A percentile compares a stretch with the other conserved stretches of the same genome.
Evolutionary conservation across 2,329 filamentous ascomycete species (phyloP).

Genomic region (Phialemoniopsis sp.): DNA sequence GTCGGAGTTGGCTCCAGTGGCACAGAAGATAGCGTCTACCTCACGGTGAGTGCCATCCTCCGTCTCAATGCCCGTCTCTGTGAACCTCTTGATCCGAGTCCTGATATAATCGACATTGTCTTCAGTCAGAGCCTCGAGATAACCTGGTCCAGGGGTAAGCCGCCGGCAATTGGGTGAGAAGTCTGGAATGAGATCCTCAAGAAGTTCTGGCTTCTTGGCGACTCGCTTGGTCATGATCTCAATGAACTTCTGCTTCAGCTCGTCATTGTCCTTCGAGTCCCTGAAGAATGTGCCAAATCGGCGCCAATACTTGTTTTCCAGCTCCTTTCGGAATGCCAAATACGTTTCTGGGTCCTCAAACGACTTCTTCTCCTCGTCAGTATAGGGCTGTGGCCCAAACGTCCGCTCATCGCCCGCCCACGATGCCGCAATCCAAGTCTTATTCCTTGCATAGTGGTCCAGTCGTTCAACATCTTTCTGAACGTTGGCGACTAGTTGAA

Average conservation of each 20-base stretch:
- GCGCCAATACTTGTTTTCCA: constrained; percentile 60
- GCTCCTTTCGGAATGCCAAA: constrained; percentile 50
- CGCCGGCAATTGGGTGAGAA: constrained; percentile 63
- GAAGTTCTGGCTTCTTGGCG: constrained; percentile 48
- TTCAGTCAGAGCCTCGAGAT: constrained; percentile 59
- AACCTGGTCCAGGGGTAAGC: constrained; percentile 62
- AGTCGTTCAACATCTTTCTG: constrained; percentile 44
- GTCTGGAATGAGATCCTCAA: constrained; percentile 53
- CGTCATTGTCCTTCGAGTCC: constrained; percentile 42
- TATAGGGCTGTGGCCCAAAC: constrained; percentile 50
- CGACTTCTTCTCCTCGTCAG: constrained; percentile 45
- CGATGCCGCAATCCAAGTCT: constrained; percentile 64
- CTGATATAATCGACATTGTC: constrained; percentile 60
- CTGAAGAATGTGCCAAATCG: constrained; percentile 51
- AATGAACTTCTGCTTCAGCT: constrained; percentile 39
- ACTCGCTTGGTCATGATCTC: constrained; percentile 51
- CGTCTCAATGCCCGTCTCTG: constrained; percentile 54
- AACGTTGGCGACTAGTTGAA: constrained; percentile 51
- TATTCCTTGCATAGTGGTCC: constrained; percentile 61
- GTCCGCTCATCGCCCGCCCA: constrained; percentile 53
- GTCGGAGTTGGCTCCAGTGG: constrained; percentile 62
- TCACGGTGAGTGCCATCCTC: constrained; percentile 50
- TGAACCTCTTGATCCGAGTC: constrained; percentile 54
- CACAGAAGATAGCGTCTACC: constrained; percentile 64
- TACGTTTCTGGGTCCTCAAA: constrained; percentile 59